Evolutionary conservation across 371 early-diverging fungal species (phyloP).

Genomic region (Synchytrium microbalum): DNA sequence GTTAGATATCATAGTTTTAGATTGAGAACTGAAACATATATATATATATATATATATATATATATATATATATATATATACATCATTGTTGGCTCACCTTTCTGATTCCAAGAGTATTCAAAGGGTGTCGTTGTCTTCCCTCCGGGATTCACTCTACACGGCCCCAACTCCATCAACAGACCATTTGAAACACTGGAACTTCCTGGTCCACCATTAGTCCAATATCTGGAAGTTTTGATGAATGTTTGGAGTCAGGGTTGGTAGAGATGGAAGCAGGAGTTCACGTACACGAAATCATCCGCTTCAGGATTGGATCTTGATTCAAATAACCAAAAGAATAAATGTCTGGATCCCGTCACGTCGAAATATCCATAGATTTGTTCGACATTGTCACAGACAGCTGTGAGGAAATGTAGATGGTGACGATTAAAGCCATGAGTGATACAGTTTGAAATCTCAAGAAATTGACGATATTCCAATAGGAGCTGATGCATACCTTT

Average conservation of each 20-base stretch:
- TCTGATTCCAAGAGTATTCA: conserved; percentile 67
- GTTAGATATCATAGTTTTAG: no score
- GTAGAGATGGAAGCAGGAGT: no score
- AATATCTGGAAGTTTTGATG: not conserved
- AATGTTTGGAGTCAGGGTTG: no score
- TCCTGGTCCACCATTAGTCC: conserved; percentile 52
- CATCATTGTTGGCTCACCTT: no score
- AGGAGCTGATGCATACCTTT: no score
- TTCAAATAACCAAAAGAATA: conserved; percentile 90
- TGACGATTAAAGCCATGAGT: no score
- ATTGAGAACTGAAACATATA: no score
- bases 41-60: no score
- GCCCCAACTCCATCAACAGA: conserved; percentile 73
- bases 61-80: no score
- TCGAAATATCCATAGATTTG: conserved; percentile 57
- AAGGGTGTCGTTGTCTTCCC: conserved; percentile 50
- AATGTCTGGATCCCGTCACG: conserved; percentile 53
- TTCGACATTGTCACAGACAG: not conserved
- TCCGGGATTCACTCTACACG: conserved; percentile 50
- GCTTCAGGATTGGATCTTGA: conserved; percentile 60
- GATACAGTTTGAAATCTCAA: no score
- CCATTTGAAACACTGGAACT: conserved; percentile 67
- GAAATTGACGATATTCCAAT: no score
- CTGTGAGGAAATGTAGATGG: not conserved
- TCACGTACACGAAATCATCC: conserved; percentile 77